These are phyloP conservation scores for Rhizopus delemar DNA, from an alignment of 371 early-diverging fungal species.

Conservation along the genomic window DNA sequence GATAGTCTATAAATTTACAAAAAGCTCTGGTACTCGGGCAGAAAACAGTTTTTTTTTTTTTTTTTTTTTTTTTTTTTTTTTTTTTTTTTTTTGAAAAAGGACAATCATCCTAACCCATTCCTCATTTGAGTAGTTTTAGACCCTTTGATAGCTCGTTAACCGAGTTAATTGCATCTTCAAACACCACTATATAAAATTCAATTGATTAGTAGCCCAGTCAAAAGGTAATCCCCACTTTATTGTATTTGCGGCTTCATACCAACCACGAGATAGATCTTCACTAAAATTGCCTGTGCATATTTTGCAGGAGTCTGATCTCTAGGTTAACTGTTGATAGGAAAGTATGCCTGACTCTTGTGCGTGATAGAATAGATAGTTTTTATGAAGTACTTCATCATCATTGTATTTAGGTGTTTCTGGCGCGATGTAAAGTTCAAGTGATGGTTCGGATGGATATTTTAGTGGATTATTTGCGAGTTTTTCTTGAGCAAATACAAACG, in stretches of 20 bases:
- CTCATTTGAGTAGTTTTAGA: conserved; percentile 51
- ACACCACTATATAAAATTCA: conserved; percentile 55
- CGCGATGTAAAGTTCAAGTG: conserved; percentile 41
- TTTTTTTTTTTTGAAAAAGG: background rate
- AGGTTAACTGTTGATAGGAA: conserved; percentile 58
- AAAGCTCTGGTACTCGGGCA: background rate
- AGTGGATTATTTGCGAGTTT: conserved; percentile 29
- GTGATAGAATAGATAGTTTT: conserved; percentile 57
- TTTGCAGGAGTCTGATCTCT: conserved; percentile 60
- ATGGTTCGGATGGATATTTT: conserved; percentile 30
- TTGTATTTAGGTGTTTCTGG: conserved; percentile 52
- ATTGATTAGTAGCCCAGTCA: conserved; percentile 54
- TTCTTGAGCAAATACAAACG: background rate
- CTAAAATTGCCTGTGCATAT: conserved; percentile 55
- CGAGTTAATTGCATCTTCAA: conserved; percentile 53
- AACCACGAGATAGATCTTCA: conserved; percentile 58
- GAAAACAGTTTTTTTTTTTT: no score
- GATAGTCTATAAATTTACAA: conserved; percentile 40
- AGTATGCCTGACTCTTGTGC: conserved; percentile 56
- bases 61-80: no score
- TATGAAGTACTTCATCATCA: conserved; percentile 59
- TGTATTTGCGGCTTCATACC: conserved; percentile 66
- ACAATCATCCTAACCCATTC: conserved; percentile 35
- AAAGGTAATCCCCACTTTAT: conserved; percentile 66
- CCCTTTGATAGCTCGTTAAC: conserved; percentile 57